A percentile compares a stretch with the other conserved stretches of the same genome.
Evolutionary conservation across 23 red algal genomes (phyloP).

Genomic region (Cyanidiococcus yangmingshanensis): DNA sequence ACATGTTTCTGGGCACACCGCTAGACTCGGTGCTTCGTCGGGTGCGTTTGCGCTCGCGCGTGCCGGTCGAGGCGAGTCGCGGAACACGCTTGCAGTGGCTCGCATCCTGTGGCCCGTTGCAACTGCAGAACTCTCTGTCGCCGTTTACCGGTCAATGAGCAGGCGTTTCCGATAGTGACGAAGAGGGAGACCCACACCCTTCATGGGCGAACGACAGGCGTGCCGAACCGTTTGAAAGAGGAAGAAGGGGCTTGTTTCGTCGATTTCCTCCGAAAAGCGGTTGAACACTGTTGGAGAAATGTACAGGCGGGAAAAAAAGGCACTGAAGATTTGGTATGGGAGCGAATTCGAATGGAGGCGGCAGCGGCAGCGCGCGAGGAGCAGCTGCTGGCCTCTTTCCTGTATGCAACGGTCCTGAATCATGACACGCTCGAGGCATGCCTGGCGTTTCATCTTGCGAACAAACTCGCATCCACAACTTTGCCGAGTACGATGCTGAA

Average conservation of each 20-base stretch:
- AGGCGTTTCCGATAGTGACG: not conserved
- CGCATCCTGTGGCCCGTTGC: too few relatives aligned
- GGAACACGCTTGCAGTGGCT: too few relatives aligned
- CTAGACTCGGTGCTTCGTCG: too few relatives aligned
- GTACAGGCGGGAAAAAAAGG: not conserved
- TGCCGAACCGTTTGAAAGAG: slow-evolving; percentile 14
- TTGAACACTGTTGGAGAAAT: not conserved
- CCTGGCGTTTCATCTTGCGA: slow-evolving; percentile 78
- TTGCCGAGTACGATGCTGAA: slow-evolving; percentile 67
- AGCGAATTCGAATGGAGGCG: slow-evolving; percentile 53
- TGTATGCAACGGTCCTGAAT: slow-evolving; percentile 84
- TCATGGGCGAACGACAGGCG: not conserved
- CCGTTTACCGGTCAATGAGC: not conserved
- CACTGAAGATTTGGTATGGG: slow-evolving; percentile 33
- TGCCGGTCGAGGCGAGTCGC: too few relatives aligned
- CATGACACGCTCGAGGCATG: slow-evolving; percentile 48
- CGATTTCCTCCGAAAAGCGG: not conserved
- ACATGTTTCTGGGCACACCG: too few relatives aligned
- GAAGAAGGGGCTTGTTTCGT: not conserved
- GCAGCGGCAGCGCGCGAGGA: slow-evolving; percentile 50
- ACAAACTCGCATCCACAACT: slow-evolving; percentile 63
- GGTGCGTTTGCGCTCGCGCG: too few relatives aligned
- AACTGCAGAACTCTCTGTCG: not conserved
- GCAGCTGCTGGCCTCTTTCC: slow-evolving; percentile 76
- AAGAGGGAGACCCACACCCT: too few relatives aligned